Evolutionary conservation across 2,329 filamentous ascomycete genomes (phyloP).

Genomic region (Macrophomina tecta): DNA sequence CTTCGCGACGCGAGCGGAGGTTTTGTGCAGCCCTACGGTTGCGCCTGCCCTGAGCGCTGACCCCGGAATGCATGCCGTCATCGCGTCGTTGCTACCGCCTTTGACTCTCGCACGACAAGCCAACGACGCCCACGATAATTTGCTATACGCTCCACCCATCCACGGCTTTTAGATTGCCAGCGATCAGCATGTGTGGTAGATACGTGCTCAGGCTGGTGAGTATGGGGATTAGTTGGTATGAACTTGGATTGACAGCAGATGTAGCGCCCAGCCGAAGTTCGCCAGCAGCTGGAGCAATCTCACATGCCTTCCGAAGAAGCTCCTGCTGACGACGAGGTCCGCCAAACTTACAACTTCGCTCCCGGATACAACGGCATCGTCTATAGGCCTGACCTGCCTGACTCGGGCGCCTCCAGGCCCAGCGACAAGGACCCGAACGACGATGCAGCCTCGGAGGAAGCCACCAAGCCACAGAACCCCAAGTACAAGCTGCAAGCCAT

Average conservation of each 20-base stretch:
- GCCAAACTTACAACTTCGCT: conserved; percentile 90
- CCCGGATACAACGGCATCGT: conserved; percentile 86
- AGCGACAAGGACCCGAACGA: conserved; percentile 32
- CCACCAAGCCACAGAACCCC: conserved; percentile 44
- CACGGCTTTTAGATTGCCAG: too few relatives aligned
- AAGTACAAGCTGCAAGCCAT: conserved; percentile 87
- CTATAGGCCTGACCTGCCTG: conserved; percentile 76
- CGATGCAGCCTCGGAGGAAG: conserved; percentile 29
- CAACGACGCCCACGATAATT: not conserved
- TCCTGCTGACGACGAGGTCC: conserved; percentile 71
- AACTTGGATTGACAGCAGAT: conserved; percentile 29
- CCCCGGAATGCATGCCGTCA: conserved; percentile 16
- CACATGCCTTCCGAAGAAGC: conserved; percentile 75
- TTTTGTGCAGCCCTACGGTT: conserved; percentile 28
- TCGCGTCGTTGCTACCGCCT: conserved; percentile 10
- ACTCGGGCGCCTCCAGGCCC: conserved; percentile 59
- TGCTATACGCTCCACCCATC: not conserved
- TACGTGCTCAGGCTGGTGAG: conserved; percentile 68
- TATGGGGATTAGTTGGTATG: not conserved
- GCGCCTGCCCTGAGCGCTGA: conserved; percentile 21
- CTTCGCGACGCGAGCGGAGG: conserved; percentile 8
- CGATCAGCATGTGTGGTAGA: conserved; percentile 67
- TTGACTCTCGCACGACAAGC: conserved; percentile 14
- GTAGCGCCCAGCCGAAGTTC: conserved; percentile 78
- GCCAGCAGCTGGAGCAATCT: conserved; percentile 73